Percentiles rank a stretch among this genome's conserved stretches.
Evolutionary conservation across 768 basidiomycete genomes (phyloP).

Genomic region (Russula emetica): DNA sequence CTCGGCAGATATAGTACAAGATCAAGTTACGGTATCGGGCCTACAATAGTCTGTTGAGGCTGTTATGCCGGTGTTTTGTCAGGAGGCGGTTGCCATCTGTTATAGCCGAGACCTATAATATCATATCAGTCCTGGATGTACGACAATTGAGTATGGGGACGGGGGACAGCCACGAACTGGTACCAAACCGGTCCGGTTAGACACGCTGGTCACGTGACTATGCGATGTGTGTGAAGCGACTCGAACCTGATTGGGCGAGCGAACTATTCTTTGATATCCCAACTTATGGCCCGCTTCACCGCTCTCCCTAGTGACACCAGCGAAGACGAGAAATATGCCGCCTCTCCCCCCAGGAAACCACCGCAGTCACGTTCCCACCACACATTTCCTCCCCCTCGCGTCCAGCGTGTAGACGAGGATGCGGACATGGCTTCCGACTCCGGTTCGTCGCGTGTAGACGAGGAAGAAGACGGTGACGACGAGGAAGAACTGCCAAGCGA

Average conservation of each 20-base stretch:
- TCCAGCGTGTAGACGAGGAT: slow-evolving; percentile 11
- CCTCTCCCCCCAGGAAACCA: slow-evolving; percentile 9
- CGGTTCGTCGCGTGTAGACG: slow-evolving; percentile 46
- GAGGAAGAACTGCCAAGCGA: slow-evolving; percentile 43
- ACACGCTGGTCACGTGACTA: slow-evolving; percentile 1
- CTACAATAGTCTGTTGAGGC: too few species aligned
- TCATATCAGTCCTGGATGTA: too few species aligned
- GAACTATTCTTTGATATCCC: not conserved
- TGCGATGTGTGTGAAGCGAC: not conserved
- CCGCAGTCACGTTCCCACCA: slow-evolving; percentile 8
- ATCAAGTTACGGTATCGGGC: too few species aligned
- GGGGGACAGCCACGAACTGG: too few species aligned
- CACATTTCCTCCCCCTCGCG: slow-evolving; percentile 1
- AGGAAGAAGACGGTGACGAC: slow-evolving; percentile 37
- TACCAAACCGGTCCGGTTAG: not conserved
- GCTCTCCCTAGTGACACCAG: slow-evolving; percentile 28
- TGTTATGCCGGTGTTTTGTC: too few species aligned
- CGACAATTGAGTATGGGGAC: too few species aligned
- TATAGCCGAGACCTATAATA: too few species aligned
- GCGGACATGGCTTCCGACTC: slow-evolving; percentile 29
- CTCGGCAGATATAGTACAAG: too few species aligned
- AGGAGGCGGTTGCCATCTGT: too few species aligned
- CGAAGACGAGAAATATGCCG: slow-evolving; percentile 22
- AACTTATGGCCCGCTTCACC: slow-evolving; percentile 28
- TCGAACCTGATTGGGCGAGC: too few species aligned